Evolutionary conservation across 2,329 filamentous ascomycete species (phyloP), one percentile per base, ranked within the genome.

Genomic region (Trematosphaeria pertusa): DNA sequence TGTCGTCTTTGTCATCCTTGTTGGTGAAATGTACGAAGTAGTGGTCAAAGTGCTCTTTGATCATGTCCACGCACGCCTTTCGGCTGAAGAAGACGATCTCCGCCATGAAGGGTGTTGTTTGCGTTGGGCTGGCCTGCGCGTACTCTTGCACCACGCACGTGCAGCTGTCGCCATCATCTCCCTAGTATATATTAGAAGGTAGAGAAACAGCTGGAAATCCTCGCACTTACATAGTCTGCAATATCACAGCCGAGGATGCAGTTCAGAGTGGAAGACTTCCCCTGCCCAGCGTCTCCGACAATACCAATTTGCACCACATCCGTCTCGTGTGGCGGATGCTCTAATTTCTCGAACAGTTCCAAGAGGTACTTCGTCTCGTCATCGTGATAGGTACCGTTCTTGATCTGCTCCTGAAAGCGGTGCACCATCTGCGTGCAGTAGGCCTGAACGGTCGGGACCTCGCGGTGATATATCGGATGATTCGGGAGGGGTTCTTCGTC

Each of bases 251-350:
- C 48, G 2, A 52, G 31, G 18, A 52, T n/a, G 15, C 44, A 39
- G 28, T 52, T 52, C 15, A 52, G 17, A 10, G 24, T 11, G 2
- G 39, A 48, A 8, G 48, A 52, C 21, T 52, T 52, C 5, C 48
- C 48, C 10, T 31, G 24, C 5, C 44, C 44, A 40, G 44, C 35
- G 26, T 41, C 36, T 14, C 48, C 48, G 21, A 45, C 9, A 1
- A 50, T 21, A 3, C 37, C 37, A 34, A 50, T 19, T 5, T 26
- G 37, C 2, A 38, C 24, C 4, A 15, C 5, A 19, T 24, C 17
- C 7, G 14, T 22, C 12, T 46, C 40, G 37, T 37, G 36, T 5
- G 40, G 22, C 26, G 31, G 14, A 11, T 32, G 15, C 12, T 5
- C n/a, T 18, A 14, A 30, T 8, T 22, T 10, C 5, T 38, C 15